Conservation (phyloP, 306 rosid genomes). For the Lupinus albus region DNA sequence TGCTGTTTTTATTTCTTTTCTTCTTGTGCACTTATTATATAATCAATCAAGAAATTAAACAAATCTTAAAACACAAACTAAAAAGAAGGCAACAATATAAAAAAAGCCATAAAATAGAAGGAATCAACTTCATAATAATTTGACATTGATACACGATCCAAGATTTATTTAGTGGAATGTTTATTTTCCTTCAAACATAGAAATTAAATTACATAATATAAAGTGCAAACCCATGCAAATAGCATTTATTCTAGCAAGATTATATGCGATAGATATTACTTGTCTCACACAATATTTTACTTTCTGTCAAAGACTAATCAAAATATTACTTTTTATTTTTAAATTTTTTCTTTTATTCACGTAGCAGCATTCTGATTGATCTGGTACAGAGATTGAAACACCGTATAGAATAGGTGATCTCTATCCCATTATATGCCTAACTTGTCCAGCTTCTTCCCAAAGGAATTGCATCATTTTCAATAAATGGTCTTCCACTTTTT, state of each 20-base stretch:
- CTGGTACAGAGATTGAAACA: no score
- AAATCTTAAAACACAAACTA: neutral
- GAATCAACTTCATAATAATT: neutral
- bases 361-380: no score
- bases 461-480: neutral
- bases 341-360: no score
- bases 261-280: no score
- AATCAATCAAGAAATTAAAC: neutral
- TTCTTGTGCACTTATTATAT: no score
- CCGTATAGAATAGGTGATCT: no score
- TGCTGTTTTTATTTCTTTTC: no score
- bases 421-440: no score
- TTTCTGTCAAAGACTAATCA: no score
- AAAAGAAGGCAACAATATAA: neutral
- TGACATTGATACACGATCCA: conserved; percentile 14
- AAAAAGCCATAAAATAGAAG: neutral
- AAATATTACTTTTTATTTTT: no score
- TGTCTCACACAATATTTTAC: no score
- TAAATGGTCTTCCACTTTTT: conserved; percentile 13
- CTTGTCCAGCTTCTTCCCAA: neutral
- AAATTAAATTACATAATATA: conserved; percentile 27
- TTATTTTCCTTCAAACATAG: conserved; percentile 8
- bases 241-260: neutral
- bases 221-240: conserved; percentile 18
- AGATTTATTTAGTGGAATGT: neutral